Base-by-base conservation (phyloP, 2,329 filamentous ascomycete genomes). In the Kalaharituber pfeilii region DNA sequence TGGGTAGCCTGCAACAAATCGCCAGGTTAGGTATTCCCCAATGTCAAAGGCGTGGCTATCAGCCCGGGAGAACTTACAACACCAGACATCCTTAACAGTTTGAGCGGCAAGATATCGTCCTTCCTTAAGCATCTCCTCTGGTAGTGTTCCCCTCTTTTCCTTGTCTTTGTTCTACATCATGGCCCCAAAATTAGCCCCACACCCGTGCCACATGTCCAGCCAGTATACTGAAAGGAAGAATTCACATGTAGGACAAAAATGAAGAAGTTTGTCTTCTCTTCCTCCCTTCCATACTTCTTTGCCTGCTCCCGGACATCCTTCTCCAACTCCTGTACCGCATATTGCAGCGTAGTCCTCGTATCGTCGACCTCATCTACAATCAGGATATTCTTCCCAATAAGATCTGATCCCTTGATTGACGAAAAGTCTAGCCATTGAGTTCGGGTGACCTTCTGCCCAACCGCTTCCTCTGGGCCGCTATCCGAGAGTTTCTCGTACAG, bases 371-470 rank as follows among this genome's bases (percentile, higher is more conserved):
- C 87, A 67, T 94, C 87, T 29, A 94, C 87, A 60, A 94, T 94
- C 61, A 94, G 74, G 58, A 94, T 80, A 68, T 84, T 84, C 77
- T 93, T 93, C 70, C 86, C 86, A 59, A 94, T 82, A 66, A 94
- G 73, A 70, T 88, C 88, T 67, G 80, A 77, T 82, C 94, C 91
- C 70, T 87, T 81, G 61, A 78, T 75, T 49, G 94, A 77, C 49
- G 82, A 82, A 57, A 98, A 74, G 69, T 98, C 91, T 55, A 98
- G 80, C 91, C 91, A 98, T 77, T 98, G 91, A 36, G 91, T 96
- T 64, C 91, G 84, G 42, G 86, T 96, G 64, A 98, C 91, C 73
- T 93, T 91, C 62, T 86, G 95, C 62, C 89, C 89, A 44, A 84
- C 82, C 59, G 76, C 72, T 72, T 98, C 91, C 65, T 86, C 75